A percentile compares a stretch with the other conserved stretches of the same genome.
These are phyloP conservation scores for Xylariaceae sp. DNA, from an alignment of 2,329 filamentous ascomycete species.

Conservation along the genomic window DNA sequence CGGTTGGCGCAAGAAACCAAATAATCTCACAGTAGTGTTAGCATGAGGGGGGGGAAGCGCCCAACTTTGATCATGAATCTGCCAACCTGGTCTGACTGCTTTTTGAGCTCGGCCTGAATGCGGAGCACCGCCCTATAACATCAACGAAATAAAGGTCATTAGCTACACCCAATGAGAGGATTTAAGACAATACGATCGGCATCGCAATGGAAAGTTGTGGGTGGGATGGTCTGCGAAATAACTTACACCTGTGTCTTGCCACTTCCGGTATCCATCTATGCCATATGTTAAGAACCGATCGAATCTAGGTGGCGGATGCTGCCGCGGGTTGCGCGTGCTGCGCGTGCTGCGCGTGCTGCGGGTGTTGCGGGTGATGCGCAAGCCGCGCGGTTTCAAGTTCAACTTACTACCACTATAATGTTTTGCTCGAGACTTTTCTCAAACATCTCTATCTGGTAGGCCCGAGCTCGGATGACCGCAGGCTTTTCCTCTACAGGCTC, in stretches of 20 bases:
- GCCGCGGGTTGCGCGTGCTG: too few relatives aligned
- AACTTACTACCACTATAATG: slow-evolving; percentile 62
- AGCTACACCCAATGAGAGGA: background rate
- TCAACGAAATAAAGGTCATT: background rate
- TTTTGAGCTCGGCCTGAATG: slow-evolving; percentile 59
- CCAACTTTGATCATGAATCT: background rate
- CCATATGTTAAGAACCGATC: slow-evolving; percentile 1
- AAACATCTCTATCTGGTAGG: slow-evolving; percentile 73
- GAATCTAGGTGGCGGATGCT: too few relatives aligned
- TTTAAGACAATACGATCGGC: background rate
- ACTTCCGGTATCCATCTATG: slow-evolving; percentile 69
- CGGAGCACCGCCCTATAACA: slow-evolving; percentile 57
- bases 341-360: too few relatives aligned
- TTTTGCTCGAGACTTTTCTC: slow-evolving; percentile 62
- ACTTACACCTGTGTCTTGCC: slow-evolving; percentile 73
- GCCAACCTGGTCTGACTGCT: slow-evolving; percentile 48
- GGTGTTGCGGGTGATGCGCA: too few relatives aligned
- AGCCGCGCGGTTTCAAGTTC: background rate
- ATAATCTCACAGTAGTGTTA: slow-evolving; percentile 42
- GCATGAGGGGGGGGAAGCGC: background rate
- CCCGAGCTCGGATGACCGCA: slow-evolving; percentile 42
- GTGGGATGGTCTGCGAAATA: background rate
- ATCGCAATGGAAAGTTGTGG: background rate
- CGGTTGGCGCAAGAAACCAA: slow-evolving; percentile 70
- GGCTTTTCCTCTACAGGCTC: slow-evolving; percentile 20